Base-by-base conservation (phyloP, 495 filamentous ascomycete species). In the Penicillium longicatenatum region DNA sequence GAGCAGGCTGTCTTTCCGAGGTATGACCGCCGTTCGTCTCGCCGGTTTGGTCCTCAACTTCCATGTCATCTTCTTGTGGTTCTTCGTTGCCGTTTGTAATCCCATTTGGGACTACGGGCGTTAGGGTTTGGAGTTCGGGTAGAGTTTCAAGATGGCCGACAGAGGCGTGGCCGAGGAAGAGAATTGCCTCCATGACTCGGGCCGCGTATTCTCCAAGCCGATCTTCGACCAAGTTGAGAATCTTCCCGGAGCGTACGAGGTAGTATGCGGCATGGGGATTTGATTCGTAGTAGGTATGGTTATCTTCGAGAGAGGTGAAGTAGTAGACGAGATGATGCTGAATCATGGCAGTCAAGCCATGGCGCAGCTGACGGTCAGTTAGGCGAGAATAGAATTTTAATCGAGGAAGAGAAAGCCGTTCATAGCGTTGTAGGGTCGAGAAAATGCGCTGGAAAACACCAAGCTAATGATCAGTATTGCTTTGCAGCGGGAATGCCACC, bases 281-380 rank as follows among this genome's bases (percentile, higher is more conserved):
- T 22, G 90, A 87, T 63, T 95, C 89, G 74, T 97, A 98, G 66
- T 85, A 83, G 22, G 90, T 88, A 33, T 79, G 66, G 35, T 79
- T 82, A 53, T 84, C 80, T 52, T 87, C 82, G 39, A 76, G 63
- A 39, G 90, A 84, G 54, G 84, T 82, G 60, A 86, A 83, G 71
- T 93, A 87, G 66, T 86, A 88, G 11, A 96, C 81, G 17, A 99
- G 82, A 59, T 93, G 90, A 63, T 95, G 86, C 69, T 98, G 94
- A 44, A 93, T 80, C 64, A 99, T 89, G 24, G 93, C 87, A 33
- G 82, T 84, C 39, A 98, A 80, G 16, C 88, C 92, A 74, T 92
- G 82, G 52, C 84, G 89, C 33, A 96, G 71, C 61, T 92, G 87
- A 33, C 82, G 81, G 9, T 81, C 75, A 39, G 82, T 80, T 35